Evolutionary conservation across 768 basidiomycete genomes (phyloP).

Genomic region (Leccinum uliginosum): DNA sequence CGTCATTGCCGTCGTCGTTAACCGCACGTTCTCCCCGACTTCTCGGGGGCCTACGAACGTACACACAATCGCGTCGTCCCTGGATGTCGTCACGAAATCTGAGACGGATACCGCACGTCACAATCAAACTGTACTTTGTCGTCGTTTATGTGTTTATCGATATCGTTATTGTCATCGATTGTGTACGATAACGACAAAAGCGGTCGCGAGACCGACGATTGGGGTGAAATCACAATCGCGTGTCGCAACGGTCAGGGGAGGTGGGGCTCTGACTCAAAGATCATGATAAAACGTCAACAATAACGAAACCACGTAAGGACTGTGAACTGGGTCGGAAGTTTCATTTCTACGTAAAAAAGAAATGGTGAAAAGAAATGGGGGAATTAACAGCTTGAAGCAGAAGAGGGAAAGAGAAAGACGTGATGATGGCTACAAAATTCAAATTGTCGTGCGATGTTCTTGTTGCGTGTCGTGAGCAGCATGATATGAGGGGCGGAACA

Average conservation of each 20-base stretch:
- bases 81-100: not conserved
- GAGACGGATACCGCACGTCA: not conserved
- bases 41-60: not conserved
- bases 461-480: constrained; percentile 15
- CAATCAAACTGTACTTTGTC: not conserved
- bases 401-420: not conserved
- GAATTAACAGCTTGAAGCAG: not conserved
- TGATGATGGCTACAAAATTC: constrained; percentile 11
- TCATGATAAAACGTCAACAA: not conserved
- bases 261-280: not conserved
- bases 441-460: constrained; percentile 1
- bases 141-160: not conserved
- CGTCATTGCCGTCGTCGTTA: not conserved
- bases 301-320: constrained; percentile 14
- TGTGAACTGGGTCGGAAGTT: constrained; percentile 14
- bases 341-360: constrained; percentile 1
- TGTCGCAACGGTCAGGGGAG: not conserved
- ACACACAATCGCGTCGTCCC: not conserved
- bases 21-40: not conserved
- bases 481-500: constrained; percentile 8
- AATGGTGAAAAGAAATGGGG: not conserved
- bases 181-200: not conserved
- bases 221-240: not conserved
- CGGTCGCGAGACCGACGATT: constrained; percentile 2
- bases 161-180: not conserved